These are phyloP conservation scores for Hordeum marinum DNA, from an alignment of 176 grass and related monocot genomes.

Conservation along the genomic window DNA sequence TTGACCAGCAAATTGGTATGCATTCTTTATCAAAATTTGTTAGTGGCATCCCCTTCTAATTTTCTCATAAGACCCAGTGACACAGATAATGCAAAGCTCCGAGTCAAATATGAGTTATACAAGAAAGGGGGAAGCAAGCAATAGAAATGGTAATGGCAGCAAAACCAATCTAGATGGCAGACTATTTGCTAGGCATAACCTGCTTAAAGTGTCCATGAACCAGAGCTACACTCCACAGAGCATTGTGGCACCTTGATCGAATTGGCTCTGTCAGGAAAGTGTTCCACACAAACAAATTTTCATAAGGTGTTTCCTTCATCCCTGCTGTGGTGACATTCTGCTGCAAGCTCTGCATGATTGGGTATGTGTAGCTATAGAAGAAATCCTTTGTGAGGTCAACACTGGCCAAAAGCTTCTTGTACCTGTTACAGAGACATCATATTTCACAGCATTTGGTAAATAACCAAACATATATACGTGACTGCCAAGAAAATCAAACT, in stretches of 20 bases:
- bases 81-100: neutral
- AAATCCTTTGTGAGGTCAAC: constrained; percentile 98
- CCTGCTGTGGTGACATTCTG: constrained; percentile 59
- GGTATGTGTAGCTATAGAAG: constrained; percentile 98
- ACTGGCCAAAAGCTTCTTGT: constrained; percentile 88
- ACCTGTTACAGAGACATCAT: constrained; percentile 46
- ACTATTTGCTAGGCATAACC: constrained; percentile 34
- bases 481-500: neutral
- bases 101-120: neutral
- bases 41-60: neutral
- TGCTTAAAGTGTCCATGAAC: constrained; percentile 98
- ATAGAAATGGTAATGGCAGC: constrained; percentile 4
- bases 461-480: neutral
- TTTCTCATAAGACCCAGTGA: neutral
- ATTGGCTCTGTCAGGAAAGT: constrained; percentile 75
- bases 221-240: constrained; percentile 87
- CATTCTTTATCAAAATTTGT: neutral
- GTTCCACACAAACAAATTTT: constrained; percentile 98
- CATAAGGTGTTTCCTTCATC: constrained; percentile 68
- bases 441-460: neutral
- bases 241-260: constrained; percentile 81
- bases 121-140: neutral
- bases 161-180: neutral
- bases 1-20: neutral
- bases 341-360: constrained; percentile 88